Evolutionary conservation across 2,329 filamentous ascomycete genomes (phyloP).

Genomic region (Blumeria graminis): DNA sequence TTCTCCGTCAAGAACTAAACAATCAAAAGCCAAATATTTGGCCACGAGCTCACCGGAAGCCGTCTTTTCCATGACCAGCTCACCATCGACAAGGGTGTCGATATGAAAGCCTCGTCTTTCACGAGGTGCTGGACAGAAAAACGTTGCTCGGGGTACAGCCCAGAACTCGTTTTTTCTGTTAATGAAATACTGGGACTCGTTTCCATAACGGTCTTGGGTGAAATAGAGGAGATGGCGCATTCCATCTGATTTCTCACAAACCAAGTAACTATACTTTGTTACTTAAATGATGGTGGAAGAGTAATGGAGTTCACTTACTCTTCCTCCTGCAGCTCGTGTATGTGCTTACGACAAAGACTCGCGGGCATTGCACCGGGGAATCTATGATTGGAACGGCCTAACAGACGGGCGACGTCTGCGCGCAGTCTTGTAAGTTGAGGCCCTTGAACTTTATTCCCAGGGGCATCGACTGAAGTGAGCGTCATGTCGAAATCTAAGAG

Average conservation of each 20-base stretch:
- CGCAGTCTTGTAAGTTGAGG: too few species aligned
- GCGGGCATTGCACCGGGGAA: too few species aligned
- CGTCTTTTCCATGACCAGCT: conserved; percentile 73
- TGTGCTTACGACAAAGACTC: too few species aligned
- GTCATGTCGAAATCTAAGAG: too few species aligned
- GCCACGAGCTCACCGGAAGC: conserved; percentile 42
- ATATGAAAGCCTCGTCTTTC: conserved; percentile 46
- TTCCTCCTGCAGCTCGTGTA: conserved; percentile 41
- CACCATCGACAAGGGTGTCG: conserved; percentile 70
- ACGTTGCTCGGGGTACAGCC: conserved; percentile 40
- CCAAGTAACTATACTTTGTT: conserved; percentile 43
- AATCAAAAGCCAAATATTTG: conserved; percentile 84
- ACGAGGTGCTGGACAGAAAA: conserved; percentile 58
- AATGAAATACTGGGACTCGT: conserved; percentile 71
- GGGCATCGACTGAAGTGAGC: too few species aligned
- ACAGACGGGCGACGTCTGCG: too few species aligned
- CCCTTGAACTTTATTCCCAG: too few species aligned
- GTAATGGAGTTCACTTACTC: conserved; percentile 31
- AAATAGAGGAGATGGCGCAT: conserved; percentile 85
- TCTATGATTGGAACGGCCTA: too few species aligned
- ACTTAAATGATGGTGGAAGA: background rate
- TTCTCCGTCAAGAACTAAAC: conserved; percentile 55
- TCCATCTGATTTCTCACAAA: conserved; percentile 96
- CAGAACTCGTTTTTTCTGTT: conserved; percentile 97
- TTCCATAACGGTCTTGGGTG: conserved; percentile 34